Evolutionary conservation across 2,329 filamentous ascomycete species (phyloP), one percentile per base, ranked within the genome.

Genomic region (Thelonectria olida): DNA sequence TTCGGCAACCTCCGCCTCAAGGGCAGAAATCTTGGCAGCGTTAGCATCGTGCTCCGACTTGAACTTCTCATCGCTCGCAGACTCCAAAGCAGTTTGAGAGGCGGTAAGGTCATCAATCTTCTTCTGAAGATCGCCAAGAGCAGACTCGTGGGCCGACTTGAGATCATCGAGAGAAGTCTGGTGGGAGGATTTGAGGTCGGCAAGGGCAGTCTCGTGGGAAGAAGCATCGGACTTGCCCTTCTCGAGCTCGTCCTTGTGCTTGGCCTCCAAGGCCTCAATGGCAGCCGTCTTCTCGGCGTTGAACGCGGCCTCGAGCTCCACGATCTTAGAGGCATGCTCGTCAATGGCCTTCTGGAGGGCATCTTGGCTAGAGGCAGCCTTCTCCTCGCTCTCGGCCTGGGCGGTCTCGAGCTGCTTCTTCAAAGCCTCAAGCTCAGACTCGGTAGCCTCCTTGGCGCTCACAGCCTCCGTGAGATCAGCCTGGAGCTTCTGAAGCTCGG

Each of bases 41-140:
- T 78, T 81, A 1, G 80, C 80, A 47, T 82, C 78, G 31, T 78
- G 75, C 58, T 83, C 81, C 20, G 75, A 77, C 51, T 82, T 80
- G 22, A 80, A 61, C 67, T 79, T 82, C 38, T 80, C 76, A 51
- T 80, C 78, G 66, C 79, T 81, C 12, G 80, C 79, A 22, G 77
- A 74, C 69, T 83, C 80, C 7, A 85, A 70, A 5, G 76, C 74
- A n/a, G 75, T 73, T 51, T 82, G 82, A 2, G 82, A 81, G 2
- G 81, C 77, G 1, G 79, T 78, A 53, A 88, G 72, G 39, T 84
- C 82, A 19, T 86, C 81, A 28, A 90, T 79, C 74, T 85, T 83
- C 69, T 79, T 82, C 73, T 88, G 82, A 45, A 89, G 75, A 19
- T 82, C 81, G 22, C 78, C 78, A 27, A 82, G 68, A 4, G 78